Evolutionary conservation across 257 asterid species (phyloP), one percentile per base, ranked within the genome.

Genomic region (Anisodus acutangulus): DNA sequence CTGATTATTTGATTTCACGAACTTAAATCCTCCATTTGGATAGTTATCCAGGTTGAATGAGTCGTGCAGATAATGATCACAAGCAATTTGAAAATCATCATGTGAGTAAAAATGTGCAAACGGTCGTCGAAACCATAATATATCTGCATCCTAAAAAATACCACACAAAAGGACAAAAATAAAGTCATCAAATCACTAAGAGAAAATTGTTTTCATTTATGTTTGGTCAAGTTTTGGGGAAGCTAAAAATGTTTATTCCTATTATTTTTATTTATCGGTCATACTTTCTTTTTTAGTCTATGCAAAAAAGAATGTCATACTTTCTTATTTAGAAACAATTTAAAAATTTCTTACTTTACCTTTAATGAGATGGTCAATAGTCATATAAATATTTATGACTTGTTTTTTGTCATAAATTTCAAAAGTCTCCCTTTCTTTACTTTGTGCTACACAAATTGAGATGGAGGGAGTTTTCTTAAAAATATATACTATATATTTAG

Each of bases 91-190:
- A 85, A 92, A 89, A 54, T 90, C 86, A 0, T 86, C 79, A 47
- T 90, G 90, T 0, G 86, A 11, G 83, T 86, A 84, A 57, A 92
- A 91, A 57, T 83, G 89, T 64, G 86, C 80, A 67, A 92, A 89
- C 60, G 94, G 97, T 84, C 88, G 79, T 66, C 89, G 87, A 31
- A 92, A 78, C 95, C 95, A 92, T 89, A 92, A 84, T 58, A 92
- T 84, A 85, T 92, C 93, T 47, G 93, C 90, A 81, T 92, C 93
- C 97, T 90, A 85, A 43, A 39, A 83, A 9, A 15, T 17, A 2
- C 3, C 6, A 41, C 51, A 82, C 47, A 76, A 35, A 17, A 31
- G 66, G 26, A 45, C 51, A 0, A 19, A 79, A 26, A 12, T 12
- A 66, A 35, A 35, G 35, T 35, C 22, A 35, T 67, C 12, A 67